Conservation (phyloP, 306 rosid genomes). For the Aeschynomene evenia region DNA sequence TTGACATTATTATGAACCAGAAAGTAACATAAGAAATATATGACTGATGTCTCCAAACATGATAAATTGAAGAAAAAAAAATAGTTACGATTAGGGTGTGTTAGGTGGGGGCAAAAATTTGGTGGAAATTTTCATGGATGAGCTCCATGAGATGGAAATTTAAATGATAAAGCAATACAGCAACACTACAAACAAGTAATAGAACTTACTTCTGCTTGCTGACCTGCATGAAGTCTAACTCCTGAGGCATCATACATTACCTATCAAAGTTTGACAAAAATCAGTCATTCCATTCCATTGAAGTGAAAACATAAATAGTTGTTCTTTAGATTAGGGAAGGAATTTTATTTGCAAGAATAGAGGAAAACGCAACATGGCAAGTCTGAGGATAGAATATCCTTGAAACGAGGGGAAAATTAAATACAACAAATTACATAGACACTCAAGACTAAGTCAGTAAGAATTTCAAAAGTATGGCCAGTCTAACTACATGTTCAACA, state of each 20-base stretch:
- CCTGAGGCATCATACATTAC: conserved; percentile 98
- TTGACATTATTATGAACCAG: conserved; percentile 1
- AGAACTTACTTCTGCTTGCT: conserved; percentile 85
- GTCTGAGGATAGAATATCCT: conserved; percentile 2
- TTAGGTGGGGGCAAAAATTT: too few relatives aligned
- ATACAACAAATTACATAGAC: background rate
- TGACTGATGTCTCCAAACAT: background rate
- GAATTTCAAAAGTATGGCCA: background rate
- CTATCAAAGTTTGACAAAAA: conserved; percentile 38
- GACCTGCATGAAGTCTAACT: conserved; percentile 95
- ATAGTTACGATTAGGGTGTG: background rate
- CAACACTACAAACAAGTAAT: background rate
- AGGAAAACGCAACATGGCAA: background rate
- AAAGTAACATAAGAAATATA: conserved; percentile 22
- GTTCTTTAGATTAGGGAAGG: background rate
- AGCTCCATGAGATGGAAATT: background rate
- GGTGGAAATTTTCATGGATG: too few relatives aligned
- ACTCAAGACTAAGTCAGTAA: background rate
- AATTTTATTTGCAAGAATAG: background rate
- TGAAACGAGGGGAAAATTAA: background rate
- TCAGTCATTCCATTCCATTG: conserved; percentile 21
- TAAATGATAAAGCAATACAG: background rate
- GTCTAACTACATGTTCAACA: background rate
- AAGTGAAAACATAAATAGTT: background rate
- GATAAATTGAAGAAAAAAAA: conserved; percentile 5